Evolutionary conservation across 2,329 filamentous ascomycete genomes (phyloP).

Genomic region (Clarireedia monteithiana): DNA sequence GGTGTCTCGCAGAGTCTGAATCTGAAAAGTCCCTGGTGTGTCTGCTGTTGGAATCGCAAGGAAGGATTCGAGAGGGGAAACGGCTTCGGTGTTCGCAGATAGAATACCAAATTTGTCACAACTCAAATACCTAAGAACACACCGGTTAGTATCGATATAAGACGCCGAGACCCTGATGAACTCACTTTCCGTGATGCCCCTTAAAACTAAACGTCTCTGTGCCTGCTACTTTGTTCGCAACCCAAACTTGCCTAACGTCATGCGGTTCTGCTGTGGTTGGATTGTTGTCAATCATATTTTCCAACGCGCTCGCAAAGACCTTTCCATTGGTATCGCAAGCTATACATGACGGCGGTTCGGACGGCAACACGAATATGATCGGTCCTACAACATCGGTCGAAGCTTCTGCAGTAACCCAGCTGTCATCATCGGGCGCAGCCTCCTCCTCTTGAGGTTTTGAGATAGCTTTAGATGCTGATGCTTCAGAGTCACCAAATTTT

Average conservation of each 20-base stretch:
- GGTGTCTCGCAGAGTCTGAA: slow-evolving; percentile 65
- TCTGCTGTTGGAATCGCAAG: slow-evolving; percentile 54
- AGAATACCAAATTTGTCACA: slow-evolving; percentile 79
- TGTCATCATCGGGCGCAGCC: slow-evolving; percentile 56
- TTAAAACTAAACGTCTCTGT: slow-evolving; percentile 81
- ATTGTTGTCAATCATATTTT: slow-evolving; percentile 83
- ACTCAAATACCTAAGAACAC: slow-evolving; percentile 59
- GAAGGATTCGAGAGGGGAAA: slow-evolving; percentile 79
- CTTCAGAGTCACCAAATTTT: slow-evolving; percentile 29
- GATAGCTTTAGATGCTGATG: slow-evolving; percentile 19
- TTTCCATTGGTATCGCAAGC: slow-evolving; percentile 82
- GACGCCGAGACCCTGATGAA: slow-evolving; percentile 8
- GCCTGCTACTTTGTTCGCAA: slow-evolving; percentile 75
- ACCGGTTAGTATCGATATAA: not conserved
- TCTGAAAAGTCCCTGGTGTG: slow-evolving; percentile 62
- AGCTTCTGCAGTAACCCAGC: slow-evolving; percentile 81
- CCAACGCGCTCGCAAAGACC: slow-evolving; percentile 72
- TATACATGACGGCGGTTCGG: slow-evolving; percentile 63
- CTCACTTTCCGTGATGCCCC: slow-evolving; percentile 76
- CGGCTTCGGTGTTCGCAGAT: slow-evolving; percentile 69
- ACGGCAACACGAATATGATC: slow-evolving; percentile 73
- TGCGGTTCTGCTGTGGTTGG: slow-evolving; percentile 85
- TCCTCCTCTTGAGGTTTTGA: slow-evolving; percentile 16
- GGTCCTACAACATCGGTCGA: slow-evolving; percentile 72
- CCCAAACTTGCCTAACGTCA: slow-evolving; percentile 92